Conservation (phyloP, 1,139 yeast species). For the Candida sojae region DNA sequence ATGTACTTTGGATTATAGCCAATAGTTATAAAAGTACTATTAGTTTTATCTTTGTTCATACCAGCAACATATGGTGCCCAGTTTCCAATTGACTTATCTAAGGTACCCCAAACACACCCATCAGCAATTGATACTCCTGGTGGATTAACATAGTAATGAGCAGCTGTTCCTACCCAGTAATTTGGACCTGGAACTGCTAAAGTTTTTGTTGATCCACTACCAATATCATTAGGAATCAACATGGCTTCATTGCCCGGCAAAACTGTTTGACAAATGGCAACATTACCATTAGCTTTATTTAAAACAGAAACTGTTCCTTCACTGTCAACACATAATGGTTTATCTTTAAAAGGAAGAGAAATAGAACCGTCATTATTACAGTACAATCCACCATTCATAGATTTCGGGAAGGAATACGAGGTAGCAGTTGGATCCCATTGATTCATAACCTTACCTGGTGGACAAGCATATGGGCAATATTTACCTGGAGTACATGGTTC, state of each 20-base stretch:
- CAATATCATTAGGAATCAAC: conserved; percentile 80
- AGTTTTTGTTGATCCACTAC: conserved; percentile 40
- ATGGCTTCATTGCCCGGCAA: conserved; percentile 92
- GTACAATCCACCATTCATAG: conserved; percentile 78
- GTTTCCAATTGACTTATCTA: conserved; percentile 70
- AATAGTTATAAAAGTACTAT: conserved; percentile 75
- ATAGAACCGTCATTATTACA: conserved; percentile 72
- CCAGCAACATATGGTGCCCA: conserved; percentile 96
- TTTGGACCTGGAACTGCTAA: conserved; percentile 85
- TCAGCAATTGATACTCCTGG: conserved; percentile 80
- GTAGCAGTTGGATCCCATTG: conserved; percentile 73
- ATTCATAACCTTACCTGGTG: conserved; percentile 78
- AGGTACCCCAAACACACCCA: conserved; percentile 85
- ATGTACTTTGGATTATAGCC: conserved; percentile 90
- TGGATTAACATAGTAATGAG: conserved; percentile 83
- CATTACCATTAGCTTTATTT: conserved; percentile 55
- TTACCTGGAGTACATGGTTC: conserved; percentile 70
- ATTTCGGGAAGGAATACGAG: conserved; percentile 63
- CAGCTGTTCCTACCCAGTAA: conserved; percentile 75
- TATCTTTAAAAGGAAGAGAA: conserved; percentile 60
- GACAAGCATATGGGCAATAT: conserved; percentile 88
- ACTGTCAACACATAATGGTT: conserved; percentile 73
- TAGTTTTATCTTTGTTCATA: conserved; percentile 69
- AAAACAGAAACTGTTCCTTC: conserved; percentile 66
- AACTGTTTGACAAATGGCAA: conserved; percentile 90